Evolutionary conservation across 768 basidiomycete genomes (phyloP).

Genomic region (Tylopilus sp.): DNA sequence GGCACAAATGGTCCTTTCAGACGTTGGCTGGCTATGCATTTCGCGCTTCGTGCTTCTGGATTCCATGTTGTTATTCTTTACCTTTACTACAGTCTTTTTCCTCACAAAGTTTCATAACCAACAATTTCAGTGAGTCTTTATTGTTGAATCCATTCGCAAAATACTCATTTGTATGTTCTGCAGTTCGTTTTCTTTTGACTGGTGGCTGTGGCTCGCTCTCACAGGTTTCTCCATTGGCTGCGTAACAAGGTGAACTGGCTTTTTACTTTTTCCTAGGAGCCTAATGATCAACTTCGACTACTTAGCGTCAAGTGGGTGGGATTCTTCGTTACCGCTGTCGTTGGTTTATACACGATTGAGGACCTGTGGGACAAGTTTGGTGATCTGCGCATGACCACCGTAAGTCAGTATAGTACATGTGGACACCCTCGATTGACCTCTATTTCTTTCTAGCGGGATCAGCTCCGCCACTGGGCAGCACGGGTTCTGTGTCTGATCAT

Average conservation of each 20-base stretch:
- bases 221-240: conserved; percentile 95
- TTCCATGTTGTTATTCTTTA: conserved; percentile 99
- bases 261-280: neutral
- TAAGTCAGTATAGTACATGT: conserved; percentile 40
- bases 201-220: conserved; percentile 95
- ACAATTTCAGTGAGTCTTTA: conserved; percentile 81
- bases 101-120: conserved; percentile 97
- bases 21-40: conserved; percentile 95
- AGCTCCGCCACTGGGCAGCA: conserved; percentile 88
- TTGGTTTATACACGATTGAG: conserved; percentile 94
- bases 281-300: neutral
- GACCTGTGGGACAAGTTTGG: conserved; percentile 99
- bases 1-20: conserved; percentile 36
- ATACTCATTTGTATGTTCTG: neutral
- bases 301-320: conserved; percentile 93
- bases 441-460: conserved; percentile 58
- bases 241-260: conserved; percentile 69
- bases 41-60: conserved; percentile 97
- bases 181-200: conserved; percentile 92
- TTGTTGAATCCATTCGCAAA: neutral
- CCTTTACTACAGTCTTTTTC: conserved; percentile 93
- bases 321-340: conserved; percentile 89
- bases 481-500: conserved; percentile 82
- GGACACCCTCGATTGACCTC: conserved; percentile 5
- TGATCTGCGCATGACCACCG: conserved; percentile 86